Conservation (phyloP, 2,329 filamentous ascomycete species). For the Aaosphaeria pasadenensis region DNA sequence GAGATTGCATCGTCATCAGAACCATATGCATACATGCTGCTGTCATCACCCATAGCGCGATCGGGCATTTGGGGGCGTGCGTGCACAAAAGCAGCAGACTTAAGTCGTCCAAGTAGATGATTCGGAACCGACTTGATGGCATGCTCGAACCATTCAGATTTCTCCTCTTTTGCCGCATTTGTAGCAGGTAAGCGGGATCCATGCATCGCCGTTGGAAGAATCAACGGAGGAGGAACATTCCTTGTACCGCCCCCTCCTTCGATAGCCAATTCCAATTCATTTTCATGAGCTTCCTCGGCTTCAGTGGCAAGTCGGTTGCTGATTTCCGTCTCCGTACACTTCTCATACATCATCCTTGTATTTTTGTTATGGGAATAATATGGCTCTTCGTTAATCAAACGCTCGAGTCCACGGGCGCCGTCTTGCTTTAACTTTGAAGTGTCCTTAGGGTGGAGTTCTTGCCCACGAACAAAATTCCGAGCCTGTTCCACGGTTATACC, state of each 20-base stretch:
- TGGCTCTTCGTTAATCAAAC: neutral
- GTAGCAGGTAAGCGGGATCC: neutral
- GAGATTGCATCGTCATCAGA: neutral
- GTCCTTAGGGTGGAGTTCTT: constrained; percentile 16
- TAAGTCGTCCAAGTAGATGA: neutral
- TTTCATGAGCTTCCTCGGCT: neutral
- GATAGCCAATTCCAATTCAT: neutral
- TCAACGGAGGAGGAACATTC: neutral
- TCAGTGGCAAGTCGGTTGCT: neutral
- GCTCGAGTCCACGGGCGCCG: neutral
- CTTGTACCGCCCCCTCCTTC: neutral
- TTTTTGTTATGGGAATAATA: neutral
- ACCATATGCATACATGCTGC: neutral
- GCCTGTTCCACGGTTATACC: constrained; percentile 26
- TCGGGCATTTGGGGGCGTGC: too few relatives aligned
- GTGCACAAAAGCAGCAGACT: neutral
- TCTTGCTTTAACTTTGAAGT: constrained; percentile 13
- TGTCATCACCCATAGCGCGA: neutral
- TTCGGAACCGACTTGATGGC: neutral
- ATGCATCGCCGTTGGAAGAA: neutral
- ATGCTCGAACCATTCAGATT: neutral
- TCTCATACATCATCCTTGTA: neutral
- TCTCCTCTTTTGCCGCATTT: neutral
- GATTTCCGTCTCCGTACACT: neutral
- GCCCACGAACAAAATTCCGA: constrained; percentile 21